phyloP scores from a whole-genome alignment of 345 rosid species.

The Euclidium syriacum region DNA sequence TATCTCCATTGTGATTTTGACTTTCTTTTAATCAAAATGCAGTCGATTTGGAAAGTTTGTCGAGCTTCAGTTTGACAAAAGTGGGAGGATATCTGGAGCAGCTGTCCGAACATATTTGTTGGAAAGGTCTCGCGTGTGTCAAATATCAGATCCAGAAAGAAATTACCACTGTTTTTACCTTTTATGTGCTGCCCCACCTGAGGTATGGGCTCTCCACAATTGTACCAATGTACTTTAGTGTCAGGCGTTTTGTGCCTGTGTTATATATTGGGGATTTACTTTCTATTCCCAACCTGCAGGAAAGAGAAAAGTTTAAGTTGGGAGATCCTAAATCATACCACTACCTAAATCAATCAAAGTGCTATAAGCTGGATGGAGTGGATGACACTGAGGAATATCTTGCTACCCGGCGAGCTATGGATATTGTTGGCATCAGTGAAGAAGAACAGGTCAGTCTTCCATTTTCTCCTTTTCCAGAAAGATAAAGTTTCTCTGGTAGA shows the following conservation, averaged over 20 bases:
- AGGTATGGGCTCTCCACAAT: conserved; percentile 47
- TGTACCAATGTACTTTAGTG: conserved; percentile 1
- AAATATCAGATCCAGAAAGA: conserved; percentile 96
- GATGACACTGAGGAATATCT: conserved; percentile 87
- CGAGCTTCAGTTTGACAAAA: conserved; percentile 97
- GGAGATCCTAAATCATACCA: conserved; percentile 65
- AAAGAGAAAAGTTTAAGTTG: conserved; percentile 76
- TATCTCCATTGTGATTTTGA: not conserved
- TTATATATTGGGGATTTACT: conserved; percentile 3
- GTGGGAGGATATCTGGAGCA: conserved; percentile 98
- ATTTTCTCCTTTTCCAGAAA: conserved; percentile 13
- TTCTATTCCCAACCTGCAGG: conserved; percentile 42
- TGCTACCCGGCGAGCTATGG: conserved; percentile 99
- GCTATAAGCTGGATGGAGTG: conserved; percentile 78
- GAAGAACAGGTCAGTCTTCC: conserved; percentile 79
- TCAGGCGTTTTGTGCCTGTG: conserved; percentile 3
- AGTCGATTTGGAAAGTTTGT: conserved; percentile 99
- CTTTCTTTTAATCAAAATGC: conserved; percentile 27
- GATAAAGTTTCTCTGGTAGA: conserved; percentile 7
- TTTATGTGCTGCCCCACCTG: conserved; percentile 94
- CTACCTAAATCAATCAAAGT: conserved; percentile 86
- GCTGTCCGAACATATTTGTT: conserved; percentile 94
- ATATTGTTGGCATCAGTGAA: conserved; percentile 92
- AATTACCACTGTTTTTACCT: conserved; percentile 96
- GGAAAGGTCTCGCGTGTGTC: conserved; percentile 99